These are phyloP conservation scores for Rehmannia glutinosa DNA, from an alignment of 257 asterid species.

Conservation along the genomic window DNA sequence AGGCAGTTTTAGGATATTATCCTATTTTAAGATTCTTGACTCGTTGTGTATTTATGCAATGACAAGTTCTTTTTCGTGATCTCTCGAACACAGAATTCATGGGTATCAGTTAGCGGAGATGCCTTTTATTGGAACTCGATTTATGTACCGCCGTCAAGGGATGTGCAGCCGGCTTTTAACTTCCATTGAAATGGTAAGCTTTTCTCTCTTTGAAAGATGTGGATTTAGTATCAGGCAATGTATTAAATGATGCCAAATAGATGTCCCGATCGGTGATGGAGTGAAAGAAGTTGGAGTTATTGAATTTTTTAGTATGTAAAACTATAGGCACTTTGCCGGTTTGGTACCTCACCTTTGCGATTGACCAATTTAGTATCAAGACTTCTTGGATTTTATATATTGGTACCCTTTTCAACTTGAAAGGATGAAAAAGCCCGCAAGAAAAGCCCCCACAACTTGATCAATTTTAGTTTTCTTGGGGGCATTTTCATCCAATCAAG, in stretches of 20 bases:
- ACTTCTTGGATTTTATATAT: too few species aligned
- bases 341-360: too few species aligned
- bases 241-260: background rate
- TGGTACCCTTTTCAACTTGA: too few species aligned
- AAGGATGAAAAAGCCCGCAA: too few species aligned
- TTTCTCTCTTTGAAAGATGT: background rate
- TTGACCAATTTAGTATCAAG: too few species aligned
- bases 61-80: slow-evolving; percentile 15
- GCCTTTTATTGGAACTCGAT: slow-evolving; percentile 96
- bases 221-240: slow-evolving; percentile 7
- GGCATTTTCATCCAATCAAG: too few species aligned
- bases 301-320: too few species aligned
- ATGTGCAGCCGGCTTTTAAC: slow-evolving; percentile 77
- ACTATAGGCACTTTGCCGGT: too few species aligned
- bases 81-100: slow-evolving; percentile 53
- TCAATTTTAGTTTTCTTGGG: too few species aligned
- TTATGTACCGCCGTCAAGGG: slow-evolving; percentile 79
- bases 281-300: too few species aligned
- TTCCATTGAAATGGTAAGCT: slow-evolving; percentile 67
- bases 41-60: slow-evolving; percentile 14
- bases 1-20: background rate
- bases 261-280: too few species aligned
- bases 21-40: background rate
- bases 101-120: slow-evolving; percentile 88
- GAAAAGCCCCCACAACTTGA: too few species aligned